Evolutionary conservation across 352 stramenopile species (phyloP).

Genomic region (Thraustochytrium striatum): DNA sequence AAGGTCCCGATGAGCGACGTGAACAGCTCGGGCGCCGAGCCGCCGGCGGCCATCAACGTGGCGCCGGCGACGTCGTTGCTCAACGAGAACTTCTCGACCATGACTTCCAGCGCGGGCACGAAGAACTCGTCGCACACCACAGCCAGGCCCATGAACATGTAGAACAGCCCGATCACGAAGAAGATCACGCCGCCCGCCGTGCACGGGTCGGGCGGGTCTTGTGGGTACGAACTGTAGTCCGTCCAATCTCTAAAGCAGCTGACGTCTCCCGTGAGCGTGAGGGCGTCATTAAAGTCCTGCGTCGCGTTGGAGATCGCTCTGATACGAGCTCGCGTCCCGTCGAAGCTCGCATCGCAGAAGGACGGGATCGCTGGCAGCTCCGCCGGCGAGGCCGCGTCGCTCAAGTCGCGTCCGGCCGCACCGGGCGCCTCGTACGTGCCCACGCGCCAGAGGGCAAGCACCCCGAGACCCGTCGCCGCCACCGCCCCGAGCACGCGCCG

Average conservation of each 20-base stretch:
- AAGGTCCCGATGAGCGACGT: conserved; percentile 69
- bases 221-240: not conserved
- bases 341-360: not conserved
- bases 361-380: not conserved
- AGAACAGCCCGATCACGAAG: conserved; percentile 37
- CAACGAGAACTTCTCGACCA: conserved; percentile 53
- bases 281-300: not conserved
- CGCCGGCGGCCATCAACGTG: conserved; percentile 72
- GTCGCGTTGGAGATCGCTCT: not conserved
- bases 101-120: conserved; percentile 66
- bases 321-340: not conserved
- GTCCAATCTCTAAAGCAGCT: not conserved
- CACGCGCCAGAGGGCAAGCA: too few relatives aligned
- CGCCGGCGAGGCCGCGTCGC: too few relatives aligned
- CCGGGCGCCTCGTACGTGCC: too few relatives aligned
- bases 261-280: not conserved
- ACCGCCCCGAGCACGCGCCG: too few relatives aligned
- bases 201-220: not conserved
- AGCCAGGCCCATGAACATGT: conserved; percentile 52
- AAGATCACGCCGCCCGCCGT: not conserved
- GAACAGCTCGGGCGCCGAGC: conserved; percentile 69
- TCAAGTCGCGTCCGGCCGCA: too few relatives aligned
- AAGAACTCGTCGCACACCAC: conserved; percentile 70
- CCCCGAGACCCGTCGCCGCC: too few relatives aligned
- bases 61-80: conserved; percentile 63